Conservation (phyloP, 371 early-diverging fungal genomes). For the Rhizopus arrhizus region DNA sequence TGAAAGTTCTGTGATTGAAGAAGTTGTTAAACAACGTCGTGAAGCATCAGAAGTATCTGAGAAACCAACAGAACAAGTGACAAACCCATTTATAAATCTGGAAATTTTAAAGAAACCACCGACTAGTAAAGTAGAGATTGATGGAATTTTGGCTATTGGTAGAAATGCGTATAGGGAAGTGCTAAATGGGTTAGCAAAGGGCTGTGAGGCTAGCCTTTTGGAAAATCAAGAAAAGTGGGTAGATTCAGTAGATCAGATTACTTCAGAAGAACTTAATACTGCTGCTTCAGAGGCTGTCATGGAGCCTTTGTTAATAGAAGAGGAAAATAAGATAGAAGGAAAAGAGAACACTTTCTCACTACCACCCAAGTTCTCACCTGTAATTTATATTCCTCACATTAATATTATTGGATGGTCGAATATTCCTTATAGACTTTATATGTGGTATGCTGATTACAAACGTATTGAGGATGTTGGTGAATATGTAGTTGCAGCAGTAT, state of each 20-base stretch:
- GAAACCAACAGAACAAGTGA: conserved; percentile 3
- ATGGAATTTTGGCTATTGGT: conserved; percentile 67
- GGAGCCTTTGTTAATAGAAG: not conserved
- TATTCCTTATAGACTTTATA: conserved; percentile 62
- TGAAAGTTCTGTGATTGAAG: conserved; percentile 57
- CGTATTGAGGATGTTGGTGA: conserved; percentile 61
- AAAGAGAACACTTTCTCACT: conserved; percentile 48
- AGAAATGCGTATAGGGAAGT: conserved; percentile 63
- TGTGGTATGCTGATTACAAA: conserved; percentile 62
- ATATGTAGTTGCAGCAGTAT: conserved; percentile 57
- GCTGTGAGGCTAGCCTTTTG: conserved; percentile 56
- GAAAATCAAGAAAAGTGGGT: conserved; percentile 21
- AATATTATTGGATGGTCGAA: conserved; percentile 71
- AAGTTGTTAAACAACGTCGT: conserved; percentile 55
- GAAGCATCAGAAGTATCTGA: conserved; percentile 30
- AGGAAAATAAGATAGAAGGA: not conserved
- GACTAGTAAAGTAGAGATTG: conserved; percentile 29
- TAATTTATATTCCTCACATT: conserved; percentile 69
- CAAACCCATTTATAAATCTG: conserved; percentile 16
- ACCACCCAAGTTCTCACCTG: conserved; percentile 55
- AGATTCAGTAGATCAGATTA: conserved; percentile 4
- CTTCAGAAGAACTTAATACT: not conserved
- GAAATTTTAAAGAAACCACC: not conserved
- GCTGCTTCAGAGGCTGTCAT: not conserved
- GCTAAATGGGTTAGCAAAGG: conserved; percentile 61